Base-by-base conservation (phyloP, 176 grass and related monocot genomes). In the Themeda triandra region DNA sequence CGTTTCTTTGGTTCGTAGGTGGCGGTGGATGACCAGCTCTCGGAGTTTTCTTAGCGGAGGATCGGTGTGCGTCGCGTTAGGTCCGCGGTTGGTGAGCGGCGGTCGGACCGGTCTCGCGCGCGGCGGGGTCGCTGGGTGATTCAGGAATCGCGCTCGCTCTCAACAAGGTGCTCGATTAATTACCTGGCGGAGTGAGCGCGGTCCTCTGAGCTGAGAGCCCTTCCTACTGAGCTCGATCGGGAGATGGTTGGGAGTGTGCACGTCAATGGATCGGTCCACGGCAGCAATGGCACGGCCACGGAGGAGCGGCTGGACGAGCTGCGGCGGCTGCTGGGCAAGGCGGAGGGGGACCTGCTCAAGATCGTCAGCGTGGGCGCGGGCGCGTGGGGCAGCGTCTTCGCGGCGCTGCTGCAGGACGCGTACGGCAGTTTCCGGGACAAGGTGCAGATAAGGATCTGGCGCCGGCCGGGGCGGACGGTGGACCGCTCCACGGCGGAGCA, bases 371-470 rank as follows among this genome's bases (percentile, higher is more conserved):
- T 99, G 29, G 96, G 96, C 10, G 91, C 96, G 13, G 96, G 96
- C 7, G 96, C 96, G 31, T 99, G 96, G 93, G 96, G 96, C 60
- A 99, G 93, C 40, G 96, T 96, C 40, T 96, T 99, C 40, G 93
- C 96, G 4, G 96, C 96, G 3, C 92, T 99, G 6, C 67, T 99
- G 78, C 96, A 99, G 75, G 96, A 96, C 63, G 96, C 93, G 25
- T 96, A 99, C 31, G 93, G 96, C 29, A 86, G 89, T 80, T 88
- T 92, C 59, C 85, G 96, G 56, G 93, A 99, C 39, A 99, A 99
- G 92, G 82, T 99, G 77, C 96, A 99, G 80, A 90, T 99, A 81
- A 82, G 96, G 56, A 92, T 99, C 83, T 99, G 96, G 96, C 89
- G 96, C 4, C 85, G 96, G 23, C 86, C 91, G 0, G 91, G 96